Evolutionary conservation across 352 stramenopile genomes (phyloP).

Genomic region (Phytophthora pisi): DNA sequence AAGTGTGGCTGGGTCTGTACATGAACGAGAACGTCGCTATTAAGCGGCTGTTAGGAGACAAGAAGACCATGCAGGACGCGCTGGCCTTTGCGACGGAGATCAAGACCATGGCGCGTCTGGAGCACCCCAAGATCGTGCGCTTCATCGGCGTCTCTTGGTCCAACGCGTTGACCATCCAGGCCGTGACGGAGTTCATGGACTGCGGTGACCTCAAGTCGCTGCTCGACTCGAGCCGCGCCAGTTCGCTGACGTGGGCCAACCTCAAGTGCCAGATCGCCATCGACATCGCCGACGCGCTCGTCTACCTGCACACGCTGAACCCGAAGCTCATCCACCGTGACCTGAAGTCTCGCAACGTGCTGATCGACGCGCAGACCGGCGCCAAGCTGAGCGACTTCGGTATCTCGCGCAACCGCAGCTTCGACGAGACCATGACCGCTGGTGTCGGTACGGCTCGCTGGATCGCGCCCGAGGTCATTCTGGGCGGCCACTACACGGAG

Average conservation of each 20-base stretch:
- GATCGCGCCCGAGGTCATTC: conserved; percentile 62
- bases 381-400: conserved; percentile 78
- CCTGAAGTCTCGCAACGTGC: conserved; percentile 72
- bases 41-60: conserved; percentile 60
- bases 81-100: conserved; percentile 68
- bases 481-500: conserved; percentile 58
- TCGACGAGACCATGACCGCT: conserved; percentile 71
- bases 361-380: conserved; percentile 59
- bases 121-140: conserved; percentile 69
- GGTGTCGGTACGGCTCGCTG: conserved; percentile 58
- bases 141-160: conserved; percentile 80
- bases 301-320: conserved; percentile 75
- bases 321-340: conserved; percentile 72
- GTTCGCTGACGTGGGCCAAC: conserved; percentile 59
- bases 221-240: conserved; percentile 43
- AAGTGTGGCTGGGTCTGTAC: conserved; percentile 73
- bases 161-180: conserved; percentile 62
- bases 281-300: conserved; percentile 68
- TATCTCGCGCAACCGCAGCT: conserved; percentile 63
- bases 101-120: conserved; percentile 58
- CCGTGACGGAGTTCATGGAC: conserved; percentile 76
- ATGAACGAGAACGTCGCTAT: conserved; percentile 74
- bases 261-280: conserved; percentile 75
- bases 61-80: conserved; percentile 60
- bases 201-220: conserved; percentile 63